Evolutionary conservation across 1,284 basidiomycete species (phyloP).

Genomic region (Malassezia sympodialis): DNA sequence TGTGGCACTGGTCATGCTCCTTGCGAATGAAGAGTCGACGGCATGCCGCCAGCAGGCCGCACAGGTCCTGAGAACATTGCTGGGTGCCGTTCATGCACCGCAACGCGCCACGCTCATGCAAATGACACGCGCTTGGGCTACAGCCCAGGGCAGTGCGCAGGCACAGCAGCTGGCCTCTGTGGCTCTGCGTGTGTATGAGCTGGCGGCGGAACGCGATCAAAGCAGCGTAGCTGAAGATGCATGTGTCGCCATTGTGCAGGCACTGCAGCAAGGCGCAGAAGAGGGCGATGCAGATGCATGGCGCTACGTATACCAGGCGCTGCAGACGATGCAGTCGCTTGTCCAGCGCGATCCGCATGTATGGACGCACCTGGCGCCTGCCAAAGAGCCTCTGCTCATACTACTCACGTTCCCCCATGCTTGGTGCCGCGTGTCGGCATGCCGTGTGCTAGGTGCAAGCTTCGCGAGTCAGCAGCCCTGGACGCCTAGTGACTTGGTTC

Average conservation of each 20-base stretch:
- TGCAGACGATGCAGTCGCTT: conserved; percentile 12
- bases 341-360: conserved; percentile 6
- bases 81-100: conserved; percentile 59
- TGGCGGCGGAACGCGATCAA: conserved; percentile 20
- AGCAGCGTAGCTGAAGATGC: not conserved
- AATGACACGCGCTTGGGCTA: conserved; percentile 71
- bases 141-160: conserved; percentile 52
- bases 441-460: conserved; percentile 64
- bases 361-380: not conserved
- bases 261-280: not conserved
- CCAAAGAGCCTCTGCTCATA: conserved; percentile 54
- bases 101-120: conserved; percentile 58
- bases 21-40: conserved; percentile 84
- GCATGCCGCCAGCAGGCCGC: conserved; percentile 81
- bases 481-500: conserved; percentile 55
- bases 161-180: conserved; percentile 57
- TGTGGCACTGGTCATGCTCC: conserved; percentile 77
- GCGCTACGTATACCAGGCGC: conserved; percentile 13
- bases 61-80: conserved; percentile 66
- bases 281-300: conserved; percentile 41
- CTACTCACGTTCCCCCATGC: conserved; percentile 82
- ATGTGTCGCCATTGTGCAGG: not conserved
- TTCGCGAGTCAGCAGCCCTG: conserved; percentile 51
- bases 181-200: conserved; percentile 56
- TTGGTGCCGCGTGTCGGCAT: conserved; percentile 79